Conservation (phyloP, 306 rosid species). For the Cucumis melo region DNA sequence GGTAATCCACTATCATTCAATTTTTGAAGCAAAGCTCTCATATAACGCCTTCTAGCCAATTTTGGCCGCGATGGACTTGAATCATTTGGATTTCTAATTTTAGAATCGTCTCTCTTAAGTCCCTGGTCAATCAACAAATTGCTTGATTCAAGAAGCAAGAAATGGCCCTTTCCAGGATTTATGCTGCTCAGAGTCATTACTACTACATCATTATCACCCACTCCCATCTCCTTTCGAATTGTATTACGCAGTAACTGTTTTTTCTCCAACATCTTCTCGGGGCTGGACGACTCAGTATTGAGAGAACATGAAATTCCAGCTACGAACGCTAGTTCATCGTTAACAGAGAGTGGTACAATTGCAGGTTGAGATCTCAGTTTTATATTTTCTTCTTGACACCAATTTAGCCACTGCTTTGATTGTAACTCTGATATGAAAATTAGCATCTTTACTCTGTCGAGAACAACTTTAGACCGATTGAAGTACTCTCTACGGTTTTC, state of each 20-base stretch:
- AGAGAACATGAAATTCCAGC: conserved; percentile 72
- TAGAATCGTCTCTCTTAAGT: conserved; percentile 19
- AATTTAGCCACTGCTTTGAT: conserved; percentile 63
- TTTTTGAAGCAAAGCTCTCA: conserved; percentile 39
- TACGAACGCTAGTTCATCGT: conserved; percentile 68
- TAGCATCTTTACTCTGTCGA: conserved; percentile 54
- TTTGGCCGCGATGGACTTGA: conserved; percentile 25
- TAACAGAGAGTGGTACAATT: conserved; percentile 64
- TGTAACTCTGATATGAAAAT: conserved; percentile 64
- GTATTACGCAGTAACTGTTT: conserved; percentile 45
- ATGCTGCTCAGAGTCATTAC: conserved; percentile 78
- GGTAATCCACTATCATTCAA: conserved; percentile 20
- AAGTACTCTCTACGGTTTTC: conserved; percentile 84
- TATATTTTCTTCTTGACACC: conserved; percentile 70
- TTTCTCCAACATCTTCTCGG: conserved; percentile 47
- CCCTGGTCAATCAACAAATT: conserved; percentile 22
- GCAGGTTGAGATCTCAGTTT: conserved; percentile 49
- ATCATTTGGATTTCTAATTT: conserved; percentile 12
- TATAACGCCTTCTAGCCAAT: conserved; percentile 35
- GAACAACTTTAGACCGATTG: conserved; percentile 55
- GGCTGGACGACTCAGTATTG: conserved; percentile 57
- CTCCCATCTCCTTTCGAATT: conserved; percentile 66
- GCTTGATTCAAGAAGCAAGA: conserved; percentile 66
- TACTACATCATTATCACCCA: conserved; percentile 57
- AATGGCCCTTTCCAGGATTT: conserved; percentile 86